A percentile compares a stretch with the other conserved stretches of the same genome.
These are phyloP conservation scores for Syncephalis plumigaleata DNA, from an alignment of 371 early-diverging fungal genomes.

Conservation along the genomic window DNA sequence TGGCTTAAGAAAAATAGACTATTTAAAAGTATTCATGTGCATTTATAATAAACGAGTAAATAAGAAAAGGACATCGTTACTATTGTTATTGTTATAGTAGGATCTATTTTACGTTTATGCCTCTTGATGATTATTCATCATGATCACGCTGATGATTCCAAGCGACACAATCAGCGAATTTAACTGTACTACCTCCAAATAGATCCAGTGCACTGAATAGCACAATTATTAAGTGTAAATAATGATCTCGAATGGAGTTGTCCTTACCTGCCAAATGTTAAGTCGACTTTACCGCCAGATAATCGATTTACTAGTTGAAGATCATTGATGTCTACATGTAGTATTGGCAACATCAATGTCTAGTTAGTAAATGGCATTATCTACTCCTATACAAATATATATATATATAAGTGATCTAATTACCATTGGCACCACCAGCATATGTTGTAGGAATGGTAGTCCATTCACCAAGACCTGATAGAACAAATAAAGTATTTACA, in stretches of 20 bases:
- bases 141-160: too few species aligned
- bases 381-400: background rate
- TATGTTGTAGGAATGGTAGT: constrained; percentile 81
- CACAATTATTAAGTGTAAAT: constrained; percentile 1
- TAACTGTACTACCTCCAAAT: constrained; percentile 82
- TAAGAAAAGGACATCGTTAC: too few species aligned
- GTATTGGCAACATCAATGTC: too few species aligned
- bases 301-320: constrained; percentile 57
- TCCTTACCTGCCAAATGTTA: constrained; percentile 75
- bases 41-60: too few species aligned
- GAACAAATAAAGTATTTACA: background rate
- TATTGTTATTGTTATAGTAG: too few species aligned
- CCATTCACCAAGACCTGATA: constrained; percentile 62
- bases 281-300: constrained; percentile 73
- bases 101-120: too few species aligned
- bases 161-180: constrained; percentile 60
- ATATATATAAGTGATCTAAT: background rate
- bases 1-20: too few species aligned
- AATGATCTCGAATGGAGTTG: background rate
- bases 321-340: constrained; percentile 40
- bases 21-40: too few species aligned
- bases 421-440: constrained; percentile 84
- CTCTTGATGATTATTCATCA: background rate
- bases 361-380: too few species aligned
- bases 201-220: constrained; percentile 75